These are phyloP conservation scores for Cystoderma amianthinum DNA, from an alignment of 768 basidiomycete genomes.

Conservation along the genomic window DNA sequence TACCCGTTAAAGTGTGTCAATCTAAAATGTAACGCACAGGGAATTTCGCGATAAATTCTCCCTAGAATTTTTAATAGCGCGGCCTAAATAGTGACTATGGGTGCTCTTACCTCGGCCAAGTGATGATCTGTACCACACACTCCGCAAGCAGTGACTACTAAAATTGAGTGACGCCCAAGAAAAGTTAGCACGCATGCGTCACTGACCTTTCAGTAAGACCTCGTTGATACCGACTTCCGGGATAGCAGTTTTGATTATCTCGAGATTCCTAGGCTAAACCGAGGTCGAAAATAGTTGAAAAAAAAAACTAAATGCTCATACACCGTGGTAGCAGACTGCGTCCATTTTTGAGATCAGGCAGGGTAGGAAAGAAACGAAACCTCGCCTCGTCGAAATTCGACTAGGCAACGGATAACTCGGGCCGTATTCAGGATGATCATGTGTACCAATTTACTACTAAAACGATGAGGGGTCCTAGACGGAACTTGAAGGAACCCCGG, in stretches of 20 bases:
- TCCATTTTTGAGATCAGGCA: constrained; percentile 27
- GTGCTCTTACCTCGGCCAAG: constrained; percentile 37
- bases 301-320: constrained; percentile 9
- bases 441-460: too few species aligned
- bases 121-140: constrained; percentile 64
- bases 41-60: constrained; percentile 67
- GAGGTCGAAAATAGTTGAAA: not conserved
- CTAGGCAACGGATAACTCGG: too few species aligned
- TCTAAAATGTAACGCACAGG: constrained; percentile 38
- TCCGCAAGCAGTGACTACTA: constrained; percentile 35
- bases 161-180: not conserved
- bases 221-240: constrained; percentile 48
- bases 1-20: constrained; percentile 19
- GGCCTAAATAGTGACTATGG: not conserved
- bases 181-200: not conserved
- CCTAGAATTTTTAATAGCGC: too few species aligned
- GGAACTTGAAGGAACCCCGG: too few species aligned
- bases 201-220: constrained; percentile 50
- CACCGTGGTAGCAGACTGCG: constrained; percentile 40
- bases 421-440: too few species aligned
- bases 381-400: too few species aligned
- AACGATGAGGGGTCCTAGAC: too few species aligned
- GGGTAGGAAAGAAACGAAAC: too few species aligned
- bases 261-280: constrained; percentile 41
- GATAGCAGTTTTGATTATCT: constrained; percentile 43